Evolutionary conservation across 495 filamentous ascomycete genomes (phyloP).

Genomic region (Schizothecium vesticola): DNA sequence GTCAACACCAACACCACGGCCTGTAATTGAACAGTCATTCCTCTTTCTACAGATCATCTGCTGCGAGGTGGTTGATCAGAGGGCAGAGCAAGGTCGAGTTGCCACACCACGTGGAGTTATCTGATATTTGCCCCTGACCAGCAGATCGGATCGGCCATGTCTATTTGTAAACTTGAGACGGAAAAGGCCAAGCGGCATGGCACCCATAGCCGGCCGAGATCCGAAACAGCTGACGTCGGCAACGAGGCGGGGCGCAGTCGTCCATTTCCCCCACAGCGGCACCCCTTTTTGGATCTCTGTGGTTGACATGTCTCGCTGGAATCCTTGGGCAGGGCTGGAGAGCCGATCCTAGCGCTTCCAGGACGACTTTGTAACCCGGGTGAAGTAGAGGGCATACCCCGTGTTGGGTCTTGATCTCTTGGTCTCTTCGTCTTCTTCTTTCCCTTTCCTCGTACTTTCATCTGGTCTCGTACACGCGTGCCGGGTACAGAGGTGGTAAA

Average conservation of each 20-base stretch:
- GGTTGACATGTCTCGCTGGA: neutral
- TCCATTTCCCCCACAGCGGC: neutral
- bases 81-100: neutral
- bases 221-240: slow-evolving; percentile 7
- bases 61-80: neutral
- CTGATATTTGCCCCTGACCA: neutral
- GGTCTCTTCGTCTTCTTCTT: neutral
- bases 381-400: neutral
- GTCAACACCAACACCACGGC: neutral
- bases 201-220: neutral
- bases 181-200: neutral
- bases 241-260: neutral
- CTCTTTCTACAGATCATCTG: neutral
- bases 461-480: neutral
- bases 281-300: neutral
- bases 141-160: neutral
- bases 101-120: neutral
- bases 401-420: slow-evolving; percentile 1
- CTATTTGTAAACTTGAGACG: neutral
- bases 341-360: slow-evolving; percentile 11
- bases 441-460: neutral
- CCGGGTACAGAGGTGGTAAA: neutral
- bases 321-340: neutral
- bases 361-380: slow-evolving; percentile 8
- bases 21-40: neutral